These are phyloP conservation scores for Ceriops zippeliana DNA, from an alignment of 345 rosid species.

Conservation along the genomic window DNA sequence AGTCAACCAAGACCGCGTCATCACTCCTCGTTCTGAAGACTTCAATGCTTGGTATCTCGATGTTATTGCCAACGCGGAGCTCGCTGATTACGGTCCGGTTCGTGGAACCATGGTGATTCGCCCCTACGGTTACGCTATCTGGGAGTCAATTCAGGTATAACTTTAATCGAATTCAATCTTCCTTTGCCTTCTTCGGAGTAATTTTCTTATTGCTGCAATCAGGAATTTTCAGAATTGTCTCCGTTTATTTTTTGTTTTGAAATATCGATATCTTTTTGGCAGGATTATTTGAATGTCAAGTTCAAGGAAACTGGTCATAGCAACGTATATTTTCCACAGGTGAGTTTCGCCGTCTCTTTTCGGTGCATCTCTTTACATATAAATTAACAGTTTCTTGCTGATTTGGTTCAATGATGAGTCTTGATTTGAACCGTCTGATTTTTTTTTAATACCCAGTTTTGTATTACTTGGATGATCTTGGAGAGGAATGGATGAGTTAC, in stretches of 20 bases:
- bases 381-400: not conserved
- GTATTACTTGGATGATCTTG: no score
- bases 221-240: not conserved
- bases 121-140: conserved; percentile 89
- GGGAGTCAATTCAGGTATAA: conserved; percentile 95
- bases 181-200: not conserved
- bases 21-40: conserved; percentile 85
- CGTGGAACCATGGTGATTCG: conserved; percentile 97
- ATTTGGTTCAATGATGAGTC: no score
- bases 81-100: conserved; percentile 93
- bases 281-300: conserved; percentile 84
- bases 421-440: no score
- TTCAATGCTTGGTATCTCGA: conserved; percentile 94
- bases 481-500: no score
- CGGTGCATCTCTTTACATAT: not conserved
- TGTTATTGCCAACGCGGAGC: conserved; percentile 85
- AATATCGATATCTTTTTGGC: conserved; percentile 8
- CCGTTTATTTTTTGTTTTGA: not conserved
- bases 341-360: conserved; percentile 3
- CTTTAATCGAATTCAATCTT: not conserved
- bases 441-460: no score
- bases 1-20: conserved; percentile 37
- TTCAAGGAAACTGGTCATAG: conserved; percentile 96
- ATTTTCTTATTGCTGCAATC: not conserved
- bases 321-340: conserved; percentile 97